Evolutionary conservation across 306 rosid genomes (phyloP).

Genomic region (Potentilla sterilis): DNA sequence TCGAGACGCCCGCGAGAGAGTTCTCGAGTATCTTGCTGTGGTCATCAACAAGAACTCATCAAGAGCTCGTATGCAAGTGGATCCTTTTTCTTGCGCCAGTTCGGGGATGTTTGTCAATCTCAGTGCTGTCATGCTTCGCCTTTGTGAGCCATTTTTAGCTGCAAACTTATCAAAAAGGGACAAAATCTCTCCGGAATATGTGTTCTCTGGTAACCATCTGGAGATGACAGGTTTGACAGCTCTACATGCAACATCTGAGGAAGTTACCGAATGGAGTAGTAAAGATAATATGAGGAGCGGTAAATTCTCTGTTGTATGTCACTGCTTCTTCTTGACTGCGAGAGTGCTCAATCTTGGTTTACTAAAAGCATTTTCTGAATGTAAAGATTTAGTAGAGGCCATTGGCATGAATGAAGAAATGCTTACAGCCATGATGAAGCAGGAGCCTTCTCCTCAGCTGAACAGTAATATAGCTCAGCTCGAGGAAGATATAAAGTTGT

Average conservation of each 20-base stretch:
- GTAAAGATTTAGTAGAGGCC: conserved; percentile 85
- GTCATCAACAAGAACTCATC: conserved; percentile 85
- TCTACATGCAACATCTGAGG: conserved; percentile 87
- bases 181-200: conserved; percentile 79
- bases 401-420: conserved; percentile 74
- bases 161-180: conserved; percentile 75
- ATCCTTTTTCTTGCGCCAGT: conserved; percentile 83
- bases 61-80: conserved; percentile 89
- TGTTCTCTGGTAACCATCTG: conserved; percentile 66
- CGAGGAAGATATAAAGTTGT: conserved; percentile 69
- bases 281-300: conserved; percentile 39
- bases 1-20: conserved; percentile 64
- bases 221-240: conserved; percentile 86
- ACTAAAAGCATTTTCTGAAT: conserved; percentile 89
- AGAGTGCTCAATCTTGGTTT: conserved; percentile 93
- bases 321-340: conserved; percentile 97
- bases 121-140: conserved; percentile 90
- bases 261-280: conserved; percentile 77
- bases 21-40: conserved; percentile 85
- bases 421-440: conserved; percentile 64
- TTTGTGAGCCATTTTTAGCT: conserved; percentile 87
- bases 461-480: conserved; percentile 61
- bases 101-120: conserved; percentile 97
- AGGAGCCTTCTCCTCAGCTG: conserved; percentile 53
- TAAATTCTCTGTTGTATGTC: conserved; percentile 76